Evolutionary conservation across 2,329 filamentous ascomycete species (phyloP).

Genomic region (Lachnellula subtilissima): DNA sequence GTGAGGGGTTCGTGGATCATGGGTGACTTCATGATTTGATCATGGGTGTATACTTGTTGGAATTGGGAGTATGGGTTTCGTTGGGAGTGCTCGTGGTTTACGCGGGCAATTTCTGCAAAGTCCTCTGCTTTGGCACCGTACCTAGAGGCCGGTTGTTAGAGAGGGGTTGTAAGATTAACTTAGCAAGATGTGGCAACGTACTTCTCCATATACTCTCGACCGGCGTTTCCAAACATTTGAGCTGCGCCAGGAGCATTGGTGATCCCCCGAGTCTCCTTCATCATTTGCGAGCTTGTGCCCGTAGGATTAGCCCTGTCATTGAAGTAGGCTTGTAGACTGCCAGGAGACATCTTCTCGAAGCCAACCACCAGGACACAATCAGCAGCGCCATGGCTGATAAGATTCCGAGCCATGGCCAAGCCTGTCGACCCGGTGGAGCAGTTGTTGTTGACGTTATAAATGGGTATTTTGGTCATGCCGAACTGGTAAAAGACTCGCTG

Average conservation of each 20-base stretch:
- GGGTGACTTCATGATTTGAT: slow-evolving; percentile 70
- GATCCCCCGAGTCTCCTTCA: slow-evolving; percentile 74
- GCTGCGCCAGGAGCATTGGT: slow-evolving; percentile 81
- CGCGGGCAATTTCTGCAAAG: slow-evolving; percentile 88
- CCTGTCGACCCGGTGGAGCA: slow-evolving; percentile 95
- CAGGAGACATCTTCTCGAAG: slow-evolving; percentile 97
- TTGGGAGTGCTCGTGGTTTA: slow-evolving; percentile 90
- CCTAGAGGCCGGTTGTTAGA: slow-evolving; percentile 36
- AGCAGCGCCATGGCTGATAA: slow-evolving; percentile 74
- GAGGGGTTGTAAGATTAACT: background rate
- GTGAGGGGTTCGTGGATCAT: slow-evolving; percentile 85
- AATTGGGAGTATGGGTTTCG: slow-evolving; percentile 98
- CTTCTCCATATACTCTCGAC: slow-evolving; percentile 92
- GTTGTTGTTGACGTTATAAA: slow-evolving; percentile 99
- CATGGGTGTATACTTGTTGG: slow-evolving; percentile 81
- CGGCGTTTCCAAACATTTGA: slow-evolving; percentile 94
- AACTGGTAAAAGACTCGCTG: slow-evolving; percentile 99
- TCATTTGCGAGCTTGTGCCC: slow-evolving; percentile 68
- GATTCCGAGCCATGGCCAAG: slow-evolving; percentile 73
- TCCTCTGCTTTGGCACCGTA: slow-evolving; percentile 79
- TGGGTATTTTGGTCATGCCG: slow-evolving; percentile 92
- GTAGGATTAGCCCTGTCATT: slow-evolving; percentile 80
- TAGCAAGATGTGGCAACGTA: slow-evolving; percentile 36
- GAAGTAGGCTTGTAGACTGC: slow-evolving; percentile 78
- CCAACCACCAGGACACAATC: slow-evolving; percentile 89